Evolutionary conservation across 176 grass and related monocot species (phyloP).

Genomic region (Carex pumila): DNA sequence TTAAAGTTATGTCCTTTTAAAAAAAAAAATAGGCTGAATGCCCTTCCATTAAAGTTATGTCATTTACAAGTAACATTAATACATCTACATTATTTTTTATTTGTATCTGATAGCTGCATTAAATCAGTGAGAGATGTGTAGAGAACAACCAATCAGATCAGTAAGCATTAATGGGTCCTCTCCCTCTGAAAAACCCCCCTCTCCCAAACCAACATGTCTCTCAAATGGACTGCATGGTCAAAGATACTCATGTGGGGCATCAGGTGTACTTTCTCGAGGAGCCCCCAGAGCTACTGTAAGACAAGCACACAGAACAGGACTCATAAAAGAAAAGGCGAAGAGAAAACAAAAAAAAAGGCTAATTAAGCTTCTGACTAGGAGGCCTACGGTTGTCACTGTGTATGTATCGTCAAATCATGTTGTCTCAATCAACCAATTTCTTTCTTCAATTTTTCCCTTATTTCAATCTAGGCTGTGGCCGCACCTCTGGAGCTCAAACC

Average conservation of each 20-base stretch:
- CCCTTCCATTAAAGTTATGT: background rate
- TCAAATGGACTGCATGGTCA: conserved; percentile 1
- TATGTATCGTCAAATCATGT: conserved; percentile 2
- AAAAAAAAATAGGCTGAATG: no score
- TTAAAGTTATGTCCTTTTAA: background rate
- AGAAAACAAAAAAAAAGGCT: background rate
- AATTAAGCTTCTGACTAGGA: conserved; percentile 7
- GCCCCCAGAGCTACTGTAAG: background rate
- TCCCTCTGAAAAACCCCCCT: background rate
- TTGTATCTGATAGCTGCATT: background rate
- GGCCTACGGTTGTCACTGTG: background rate
- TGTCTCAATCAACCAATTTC: background rate
- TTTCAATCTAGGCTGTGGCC: background rate
- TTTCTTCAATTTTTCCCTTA: background rate
- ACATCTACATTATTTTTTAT: background rate
- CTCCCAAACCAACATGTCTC: background rate
- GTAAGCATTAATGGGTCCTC: background rate
- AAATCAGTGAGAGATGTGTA: background rate
- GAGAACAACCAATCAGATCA: conserved; percentile 23
- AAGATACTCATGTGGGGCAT: conserved; percentile 28
- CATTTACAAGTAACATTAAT: background rate
- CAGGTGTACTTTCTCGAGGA: conserved; percentile 14
- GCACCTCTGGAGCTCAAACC: background rate
- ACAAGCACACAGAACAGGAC: background rate
- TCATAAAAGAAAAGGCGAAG: background rate